Evolutionary conservation across 129 eudicot species (phyloP), one percentile per base, ranked within the genome.

Genomic region (Heracleum sosnowskyi): DNA sequence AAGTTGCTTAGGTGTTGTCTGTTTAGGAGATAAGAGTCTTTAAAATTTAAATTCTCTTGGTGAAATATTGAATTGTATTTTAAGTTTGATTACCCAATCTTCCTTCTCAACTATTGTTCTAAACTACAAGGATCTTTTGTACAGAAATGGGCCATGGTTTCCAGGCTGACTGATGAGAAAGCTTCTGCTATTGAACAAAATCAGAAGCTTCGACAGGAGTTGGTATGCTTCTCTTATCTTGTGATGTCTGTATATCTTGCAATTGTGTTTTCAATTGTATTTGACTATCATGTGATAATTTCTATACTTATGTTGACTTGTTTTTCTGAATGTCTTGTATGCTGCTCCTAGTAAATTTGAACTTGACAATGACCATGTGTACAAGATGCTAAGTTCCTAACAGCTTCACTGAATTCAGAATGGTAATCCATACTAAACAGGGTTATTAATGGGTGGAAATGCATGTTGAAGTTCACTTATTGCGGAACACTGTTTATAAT

Each of bases 151-250:
- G 80, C 93, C 73, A 18, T 82, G 79, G 85, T 89, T 74, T 91
- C 96, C 33, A 95, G 82, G 91, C 81, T 95, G 89, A 90, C 91
- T 24, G 90, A 95, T 75, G 98, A 95, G 90, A 95, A 87, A 84
- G 83, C 81, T 77, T 81, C 87, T 79, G 96, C 93, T 78, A n/a
- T 84, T 81, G 84, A 87, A 83, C 89, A 91, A 83, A 91, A 64
- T 64, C 90, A 90, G 84, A 91, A 91, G 83, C 96, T 91, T 36
- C 88, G 80, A 68, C 90, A 83, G 66, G 98, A 95, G 88, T 79
- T 95, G 98, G 98, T 95, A 89, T 36, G 77, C 53, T 76, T 39
- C 55, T 34, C 45, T 69, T 35, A 69, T 69, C 29, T 36, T 34
- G 10, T 69, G 41, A 34, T 69, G 6, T 17, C 45, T 69, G 7